A percentile compares a stretch with the other conserved stretches of the same genome.
Conservation (phyloP, 163 green algal genomes). For the Scenedesmus sp. region DNA sequence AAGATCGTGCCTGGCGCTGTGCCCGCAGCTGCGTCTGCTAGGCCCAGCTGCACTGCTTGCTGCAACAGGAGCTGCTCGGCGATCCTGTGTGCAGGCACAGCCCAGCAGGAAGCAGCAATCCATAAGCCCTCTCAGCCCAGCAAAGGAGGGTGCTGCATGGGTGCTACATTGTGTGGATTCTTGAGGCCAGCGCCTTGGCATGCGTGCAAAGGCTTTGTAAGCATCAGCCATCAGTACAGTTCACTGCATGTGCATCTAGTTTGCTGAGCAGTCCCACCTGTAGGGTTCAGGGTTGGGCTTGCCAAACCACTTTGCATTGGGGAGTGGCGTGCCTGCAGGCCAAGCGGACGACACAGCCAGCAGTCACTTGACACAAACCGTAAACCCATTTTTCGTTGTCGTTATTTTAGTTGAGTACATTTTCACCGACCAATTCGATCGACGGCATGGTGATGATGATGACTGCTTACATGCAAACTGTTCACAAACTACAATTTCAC, state of each 20-base stretch:
- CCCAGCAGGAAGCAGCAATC: background rate
- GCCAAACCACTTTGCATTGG: slow-evolving; percentile 68
- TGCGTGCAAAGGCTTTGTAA: background rate
- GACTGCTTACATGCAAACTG: no score
- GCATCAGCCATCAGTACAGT: background rate
- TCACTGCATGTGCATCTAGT: background rate
- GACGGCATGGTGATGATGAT: no score
- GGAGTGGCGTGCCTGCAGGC: slow-evolving; percentile 42
- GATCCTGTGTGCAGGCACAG: slow-evolving; percentile 49
- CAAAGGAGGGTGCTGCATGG: background rate
- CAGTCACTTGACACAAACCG: background rate
- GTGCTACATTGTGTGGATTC: no score
- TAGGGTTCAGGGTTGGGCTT: slow-evolving; percentile 88
- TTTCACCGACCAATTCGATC: no score
- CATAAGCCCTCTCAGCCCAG: background rate
- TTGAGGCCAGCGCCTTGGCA: no score
- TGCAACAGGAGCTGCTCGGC: slow-evolving; percentile 68
- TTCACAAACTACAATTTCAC: no score
- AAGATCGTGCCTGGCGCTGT: slow-evolving; percentile 53
- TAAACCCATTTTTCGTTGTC: no score
- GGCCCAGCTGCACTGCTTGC: slow-evolving; percentile 70
- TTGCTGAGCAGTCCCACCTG: slow-evolving; percentile 27
- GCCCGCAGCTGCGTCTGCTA: slow-evolving; percentile 40
- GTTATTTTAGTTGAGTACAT: no score
- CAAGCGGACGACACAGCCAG: background rate